Evolutionary conservation across 495 filamentous ascomycete genomes (phyloP), one percentile per base, ranked within the genome.

Genomic region (Hapsidospora chrysogenum): DNA sequence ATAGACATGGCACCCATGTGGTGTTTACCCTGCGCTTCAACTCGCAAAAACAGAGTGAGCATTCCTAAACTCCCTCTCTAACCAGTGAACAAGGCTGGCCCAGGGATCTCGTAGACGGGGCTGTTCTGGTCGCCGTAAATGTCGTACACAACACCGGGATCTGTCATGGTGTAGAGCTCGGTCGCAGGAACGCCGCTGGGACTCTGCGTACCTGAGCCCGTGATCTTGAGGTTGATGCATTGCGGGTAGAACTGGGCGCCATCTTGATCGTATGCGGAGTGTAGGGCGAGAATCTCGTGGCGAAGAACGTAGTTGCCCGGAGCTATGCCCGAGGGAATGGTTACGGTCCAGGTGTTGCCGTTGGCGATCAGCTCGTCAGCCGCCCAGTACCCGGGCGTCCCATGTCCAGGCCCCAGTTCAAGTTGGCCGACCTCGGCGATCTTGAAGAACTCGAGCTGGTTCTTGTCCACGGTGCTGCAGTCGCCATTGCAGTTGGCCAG

Each of bases 201-300:
- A 4, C 52, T 47, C 41, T 61, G 65, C 31, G 63, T 67, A 29
- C 78, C 81, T 17, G 57, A 49, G 35, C 80, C 77, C 2, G 71
- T 74, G 38, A 89, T 60, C 45, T 74, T 64, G 32, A 86, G 52
- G 65, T 84, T 85, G 52, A 84, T 52, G 58, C 81, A 87, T 44
- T 80, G 61, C 13, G 80, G 80, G 50, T 86, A 87, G 53, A 71
- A 71, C 64, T 87, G 81, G 2, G 80, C 78, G 29, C 78, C 78
- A 45, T 76, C 61, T 11, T 43, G 41, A 11, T 57, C 44, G n/a
- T 51, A 61, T 7, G 72, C 77, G 13, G 66, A 64, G 62, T 86
- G 79, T n/a, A 86, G 70, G 13, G 74, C 79, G 35, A 85, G 78
- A 45, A 85, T 76, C 54, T 87, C 81, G 50, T 84, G 77, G 19